Conservation (phyloP, 1,139 yeast genomes). For the Suhomyces bribrorum region DNA sequence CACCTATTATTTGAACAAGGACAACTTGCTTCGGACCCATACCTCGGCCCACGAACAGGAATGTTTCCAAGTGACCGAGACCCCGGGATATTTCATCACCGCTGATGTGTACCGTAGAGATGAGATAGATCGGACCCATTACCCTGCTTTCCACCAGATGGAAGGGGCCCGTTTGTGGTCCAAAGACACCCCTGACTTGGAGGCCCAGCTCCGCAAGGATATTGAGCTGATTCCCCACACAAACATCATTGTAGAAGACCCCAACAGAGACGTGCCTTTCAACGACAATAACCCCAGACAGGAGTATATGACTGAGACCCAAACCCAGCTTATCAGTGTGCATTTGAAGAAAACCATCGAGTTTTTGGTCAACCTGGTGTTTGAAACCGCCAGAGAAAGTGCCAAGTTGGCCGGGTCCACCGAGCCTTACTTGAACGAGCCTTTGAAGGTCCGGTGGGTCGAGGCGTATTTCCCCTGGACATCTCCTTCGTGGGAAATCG, state of each 20-base stretch:
- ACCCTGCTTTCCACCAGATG: conserved; percentile 97
- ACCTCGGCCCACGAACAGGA: conserved; percentile 96
- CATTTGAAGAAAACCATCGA: conserved; percentile 89
- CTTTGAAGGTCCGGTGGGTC: conserved; percentile 89
- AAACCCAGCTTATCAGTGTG: conserved; percentile 65
- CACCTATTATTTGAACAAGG: conserved; percentile 82
- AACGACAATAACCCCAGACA: conserved; percentile 79
- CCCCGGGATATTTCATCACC: conserved; percentile 88
- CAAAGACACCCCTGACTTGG: conserved; percentile 43
- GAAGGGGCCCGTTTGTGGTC: conserved; percentile 95
- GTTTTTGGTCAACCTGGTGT: conserved; percentile 77
- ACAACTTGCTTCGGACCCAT: conserved; percentile 79
- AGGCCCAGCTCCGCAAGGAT: conserved; percentile 50
- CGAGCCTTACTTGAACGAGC: conserved; percentile 65
- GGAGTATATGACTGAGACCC: conserved; percentile 65
- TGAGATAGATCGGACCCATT: conserved; percentile 93
- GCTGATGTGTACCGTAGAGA: conserved; percentile 97
- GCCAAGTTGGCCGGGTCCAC: conserved; percentile 68
- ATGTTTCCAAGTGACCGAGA: conserved; percentile 64
- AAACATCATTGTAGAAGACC: conserved; percentile 76
- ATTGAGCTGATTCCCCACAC: conserved; percentile 68
- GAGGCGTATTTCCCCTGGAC: conserved; percentile 99
- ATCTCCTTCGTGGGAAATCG: conserved; percentile 97
- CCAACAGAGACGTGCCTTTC: conserved; percentile 38
- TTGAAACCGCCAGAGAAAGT: conserved; percentile 68